Evolutionary conservation across 371 early-diverging fungal genomes (phyloP).

Genomic region (Batrachochytrium dendrobatidis): DNA sequence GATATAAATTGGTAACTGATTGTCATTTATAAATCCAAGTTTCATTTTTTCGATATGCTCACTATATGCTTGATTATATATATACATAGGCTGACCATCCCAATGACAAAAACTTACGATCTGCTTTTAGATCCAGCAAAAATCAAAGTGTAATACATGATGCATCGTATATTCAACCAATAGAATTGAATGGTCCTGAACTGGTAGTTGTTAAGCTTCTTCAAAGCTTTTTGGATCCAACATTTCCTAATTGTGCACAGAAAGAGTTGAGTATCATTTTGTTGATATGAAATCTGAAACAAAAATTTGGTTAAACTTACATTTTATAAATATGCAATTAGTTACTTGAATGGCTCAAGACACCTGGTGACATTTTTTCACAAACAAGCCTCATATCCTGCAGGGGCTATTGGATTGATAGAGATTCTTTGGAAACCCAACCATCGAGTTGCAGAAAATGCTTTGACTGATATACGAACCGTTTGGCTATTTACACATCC

Average conservation of each 20-base stretch:
- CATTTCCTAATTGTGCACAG: constrained; percentile 51
- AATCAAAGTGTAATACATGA: constrained; percentile 71
- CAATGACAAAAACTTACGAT: constrained; percentile 72
- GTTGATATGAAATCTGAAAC: background rate
- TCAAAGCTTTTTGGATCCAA: constrained; percentile 53
- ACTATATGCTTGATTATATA: background rate
- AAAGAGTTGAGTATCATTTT: constrained; percentile 39
- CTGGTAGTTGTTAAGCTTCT: constrained; percentile 44
- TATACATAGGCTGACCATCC: constrained; percentile 61
- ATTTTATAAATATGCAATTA: background rate
- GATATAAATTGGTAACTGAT: constrained; percentile 54
- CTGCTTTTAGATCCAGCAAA: constrained; percentile 68
- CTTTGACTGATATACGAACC: too few species aligned
- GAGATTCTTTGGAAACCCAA: constrained; percentile 59
- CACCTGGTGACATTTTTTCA: background rate
- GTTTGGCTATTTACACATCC: constrained; percentile 36
- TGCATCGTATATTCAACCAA: constrained; percentile 65
- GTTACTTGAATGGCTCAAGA: background rate
- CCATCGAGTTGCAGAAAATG: constrained; percentile 12
- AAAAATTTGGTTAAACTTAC: background rate
- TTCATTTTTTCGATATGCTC: background rate
- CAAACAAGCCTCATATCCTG: constrained; percentile 30
- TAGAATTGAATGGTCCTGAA: constrained; percentile 59
- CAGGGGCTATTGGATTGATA: constrained; percentile 50
- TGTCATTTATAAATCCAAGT: background rate